Conservation (phyloP, 768 basidiomycete species). For the Suillus americanus region DNA sequence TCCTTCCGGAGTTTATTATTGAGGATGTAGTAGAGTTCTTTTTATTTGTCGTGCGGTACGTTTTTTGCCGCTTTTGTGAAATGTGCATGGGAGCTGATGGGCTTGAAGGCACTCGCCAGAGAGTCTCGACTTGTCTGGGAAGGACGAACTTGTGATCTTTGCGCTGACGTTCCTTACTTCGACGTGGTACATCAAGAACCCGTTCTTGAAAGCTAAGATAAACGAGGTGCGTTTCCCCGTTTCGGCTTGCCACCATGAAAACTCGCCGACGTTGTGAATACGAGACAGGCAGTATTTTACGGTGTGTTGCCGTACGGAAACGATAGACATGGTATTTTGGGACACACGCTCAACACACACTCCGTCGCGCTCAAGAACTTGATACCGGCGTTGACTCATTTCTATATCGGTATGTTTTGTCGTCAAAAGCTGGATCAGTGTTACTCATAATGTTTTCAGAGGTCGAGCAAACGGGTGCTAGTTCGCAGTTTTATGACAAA, state of each 20-base stretch:
- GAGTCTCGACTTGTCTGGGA: constrained; percentile 81
- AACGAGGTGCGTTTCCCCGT: constrained; percentile 64
- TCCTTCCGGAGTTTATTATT: constrained; percentile 90
- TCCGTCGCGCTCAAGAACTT: constrained; percentile 83
- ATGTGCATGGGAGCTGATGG: neutral
- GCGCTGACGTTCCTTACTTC: constrained; percentile 88
- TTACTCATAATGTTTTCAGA: constrained; percentile 46
- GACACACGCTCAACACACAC: constrained; percentile 80
- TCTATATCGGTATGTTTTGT: constrained; percentile 78
- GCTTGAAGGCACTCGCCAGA: constrained; percentile 62
- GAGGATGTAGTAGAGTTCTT: constrained; percentile 94
- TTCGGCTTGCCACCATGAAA: neutral
- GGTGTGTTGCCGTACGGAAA: constrained; percentile 66
- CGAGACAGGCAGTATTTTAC: constrained; percentile 65
- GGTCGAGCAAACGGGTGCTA: constrained; percentile 96
- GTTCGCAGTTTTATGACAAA: constrained; percentile 99
- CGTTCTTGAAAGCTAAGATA: constrained; percentile 94
- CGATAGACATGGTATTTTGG: constrained; percentile 72
- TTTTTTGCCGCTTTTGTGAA: neutral
- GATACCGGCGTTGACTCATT: constrained; percentile 88
- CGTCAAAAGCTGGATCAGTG: neutral
- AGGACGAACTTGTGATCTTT: constrained; percentile 84
- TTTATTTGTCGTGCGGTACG: constrained; percentile 79
- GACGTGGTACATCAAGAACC: constrained; percentile 98
- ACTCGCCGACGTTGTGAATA: constrained; percentile 7